phyloP scores from a whole-genome alignment of 805 yeast genomes.

The Komagataella pastoris region DNA sequence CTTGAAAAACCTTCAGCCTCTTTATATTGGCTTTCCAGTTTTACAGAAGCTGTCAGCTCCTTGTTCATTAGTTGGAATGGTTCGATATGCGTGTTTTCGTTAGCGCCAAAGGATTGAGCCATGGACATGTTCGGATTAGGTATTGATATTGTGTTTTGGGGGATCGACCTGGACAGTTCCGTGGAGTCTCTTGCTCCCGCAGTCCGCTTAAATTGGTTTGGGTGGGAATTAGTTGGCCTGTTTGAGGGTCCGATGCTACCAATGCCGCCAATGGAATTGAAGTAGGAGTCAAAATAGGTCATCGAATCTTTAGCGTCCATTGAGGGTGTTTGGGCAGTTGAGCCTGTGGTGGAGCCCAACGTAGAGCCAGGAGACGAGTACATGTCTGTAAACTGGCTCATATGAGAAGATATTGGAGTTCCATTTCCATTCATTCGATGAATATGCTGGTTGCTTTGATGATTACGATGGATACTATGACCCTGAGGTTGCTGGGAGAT shows the following conservation, averaged over 20 bases:
- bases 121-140: not conserved
- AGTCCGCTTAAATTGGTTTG: not conserved
- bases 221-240: not conserved
- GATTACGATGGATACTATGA: not conserved
- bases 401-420: not conserved
- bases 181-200: not conserved
- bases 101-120: not conserved
- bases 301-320: conserved; percentile 2
- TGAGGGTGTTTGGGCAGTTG: conserved; percentile 12
- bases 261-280: not conserved
- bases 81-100: not conserved
- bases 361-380: conserved; percentile 10
- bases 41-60: not conserved
- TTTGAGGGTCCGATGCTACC: not conserved
- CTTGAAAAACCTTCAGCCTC: conserved; percentile 10
- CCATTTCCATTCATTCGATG: not conserved
- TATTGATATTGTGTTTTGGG: not conserved
- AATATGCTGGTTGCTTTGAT: not conserved
- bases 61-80: not conserved
- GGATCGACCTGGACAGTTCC: not conserved
- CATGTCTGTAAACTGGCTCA: not conserved
- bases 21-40: not conserved
- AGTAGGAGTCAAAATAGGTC: conserved; percentile 2
- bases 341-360: conserved; percentile 7
- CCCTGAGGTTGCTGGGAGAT: not conserved